Evolutionary conservation across 345 rosid genomes (phyloP), one percentile per base, ranked within the genome.

Genomic region (Streptanthus diversifolius): DNA sequence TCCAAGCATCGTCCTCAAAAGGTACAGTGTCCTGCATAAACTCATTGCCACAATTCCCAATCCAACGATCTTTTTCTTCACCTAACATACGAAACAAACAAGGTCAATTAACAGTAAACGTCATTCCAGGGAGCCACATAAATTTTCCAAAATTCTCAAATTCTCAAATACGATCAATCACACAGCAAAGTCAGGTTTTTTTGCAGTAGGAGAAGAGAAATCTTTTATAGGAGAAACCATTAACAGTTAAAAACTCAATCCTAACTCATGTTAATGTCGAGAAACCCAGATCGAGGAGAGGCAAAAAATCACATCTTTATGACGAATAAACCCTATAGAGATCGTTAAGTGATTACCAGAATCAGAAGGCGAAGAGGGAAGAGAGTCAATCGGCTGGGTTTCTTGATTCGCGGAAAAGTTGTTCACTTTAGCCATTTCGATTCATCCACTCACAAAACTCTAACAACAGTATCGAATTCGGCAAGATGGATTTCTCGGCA

Each of bases 301-400:
- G 21, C 5, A 17, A 45, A 54, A 57, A 56, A 47, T 47, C 22
- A 35, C 0, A 51, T 17, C 68, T 56, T 39, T 41, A 27, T 24
- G 30, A 51, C 0, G 62, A 39, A 52, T n/a, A 47, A 63, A 72
- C 35, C 58, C 35, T 29, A 45, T 29, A 44, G 68, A 33, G 21
- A 15, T 60, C 1, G 8, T 2, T n/a, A 8, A 22, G 37, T 9
- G n/a, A 21, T 67, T 78, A 79, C 83, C 82, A 17, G 75, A 70
- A 51, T 63, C 68, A 27, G 77, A 73, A 52, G 77, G 66, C 4
- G 74, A 53, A 62, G 77, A 64, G 0, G 68, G 63, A 59, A 54
- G 63, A 66, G 81, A 77, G 9, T 67, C 76, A 53, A 82, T 70
- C 19, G 79, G 81, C 33, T 82, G 85, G 8, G 78, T 80, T 64